Evolutionary conservation across 371 early-diverging fungal genomes (phyloP), one percentile per base, ranked within the genome.

Genomic region (Mucor plumbeus): DNA sequence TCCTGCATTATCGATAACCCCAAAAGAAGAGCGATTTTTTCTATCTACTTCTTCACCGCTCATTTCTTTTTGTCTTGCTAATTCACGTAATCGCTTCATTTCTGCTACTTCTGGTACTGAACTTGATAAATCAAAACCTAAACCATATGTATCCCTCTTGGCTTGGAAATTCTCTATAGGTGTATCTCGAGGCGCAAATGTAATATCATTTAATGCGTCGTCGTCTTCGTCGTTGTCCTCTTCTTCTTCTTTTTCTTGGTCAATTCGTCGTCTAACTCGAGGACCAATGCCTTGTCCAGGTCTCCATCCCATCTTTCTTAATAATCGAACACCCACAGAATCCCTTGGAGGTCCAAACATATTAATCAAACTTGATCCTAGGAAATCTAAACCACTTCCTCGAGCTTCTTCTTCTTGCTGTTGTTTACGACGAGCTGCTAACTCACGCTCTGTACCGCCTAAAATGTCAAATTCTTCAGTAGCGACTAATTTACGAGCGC

Each of bases 201-300:
- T 77, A 34, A 85, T 63, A 21, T 84, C 74, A 7, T 73, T 69
- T 1, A 78, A 58, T 17, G 85, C 81, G 1, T 73, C 76, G 21
- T 83, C 84, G 4, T 78, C 85, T 4, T 77, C 76, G 3, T 77
- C 72, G 38, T 11, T 38, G 0, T 74, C 76, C 13, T 83, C 85
- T 4, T 78, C 85, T 3, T 75, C 76, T 0, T 77, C 73, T 0
- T 66, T 70, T 7, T 65, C 68, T 3, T 72, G 84, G 6, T 50
- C 76, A 57, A 58, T 77, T 64, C 71, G 36, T 61, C 71, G 61
- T 19, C 56, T 80, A 36, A 84, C 73, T 9, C 92, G 85, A 10
- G 92, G 90, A 0, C 94, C 95, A 61, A 93, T 88, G 3, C 93
- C 94, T 70, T 94, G 93, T 8, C 94, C 94, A 50, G 92, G 90